Conservation (phyloP, 2,329 filamentous ascomycete genomes). For the Rhytidhysteron rufulum region DNA sequence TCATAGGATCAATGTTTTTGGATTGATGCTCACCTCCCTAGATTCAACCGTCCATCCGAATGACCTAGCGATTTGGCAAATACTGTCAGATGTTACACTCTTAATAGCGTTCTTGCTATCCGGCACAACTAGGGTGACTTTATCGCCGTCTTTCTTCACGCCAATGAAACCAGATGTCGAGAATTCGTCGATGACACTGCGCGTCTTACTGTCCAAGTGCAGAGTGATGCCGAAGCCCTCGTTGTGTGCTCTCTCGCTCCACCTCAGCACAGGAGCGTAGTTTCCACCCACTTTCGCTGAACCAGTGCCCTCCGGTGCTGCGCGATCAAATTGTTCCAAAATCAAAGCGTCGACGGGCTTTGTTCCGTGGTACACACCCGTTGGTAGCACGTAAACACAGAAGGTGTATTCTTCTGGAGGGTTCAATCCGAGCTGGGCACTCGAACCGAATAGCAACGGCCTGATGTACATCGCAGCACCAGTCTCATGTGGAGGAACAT, state of each 20-base stretch:
- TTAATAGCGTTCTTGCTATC: constrained; percentile 85
- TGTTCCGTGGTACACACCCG: constrained; percentile 88
- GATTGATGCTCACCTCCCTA: constrained; percentile 52
- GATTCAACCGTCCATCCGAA: constrained; percentile 84
- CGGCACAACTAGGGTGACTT: constrained; percentile 75
- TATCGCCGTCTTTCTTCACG: constrained; percentile 57
- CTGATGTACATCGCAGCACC: constrained; percentile 92
- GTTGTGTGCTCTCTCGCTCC: constrained; percentile 74
- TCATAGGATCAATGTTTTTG: no score
- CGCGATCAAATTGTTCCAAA: constrained; percentile 87
- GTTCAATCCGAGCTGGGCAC: constrained; percentile 78
- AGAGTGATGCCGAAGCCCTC: constrained; percentile 92
- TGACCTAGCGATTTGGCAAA: constrained; percentile 69
- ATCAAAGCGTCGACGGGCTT: constrained; percentile 84
- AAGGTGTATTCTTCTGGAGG: constrained; percentile 93
- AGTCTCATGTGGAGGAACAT: constrained; percentile 82
- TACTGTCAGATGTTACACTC: constrained; percentile 76
- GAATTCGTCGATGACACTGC: constrained; percentile 91
- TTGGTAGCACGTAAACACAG: constrained; percentile 83
- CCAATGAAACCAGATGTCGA: constrained; percentile 93
- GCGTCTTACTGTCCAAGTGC: constrained; percentile 80
- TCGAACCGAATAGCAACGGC: constrained; percentile 81
- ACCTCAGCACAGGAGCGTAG: constrained; percentile 86
- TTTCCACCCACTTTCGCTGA: constrained; percentile 94
- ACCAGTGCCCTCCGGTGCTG: constrained; percentile 86